Conservation (phyloP, 208 protist species). For the Crithidia sp. region DNA sequence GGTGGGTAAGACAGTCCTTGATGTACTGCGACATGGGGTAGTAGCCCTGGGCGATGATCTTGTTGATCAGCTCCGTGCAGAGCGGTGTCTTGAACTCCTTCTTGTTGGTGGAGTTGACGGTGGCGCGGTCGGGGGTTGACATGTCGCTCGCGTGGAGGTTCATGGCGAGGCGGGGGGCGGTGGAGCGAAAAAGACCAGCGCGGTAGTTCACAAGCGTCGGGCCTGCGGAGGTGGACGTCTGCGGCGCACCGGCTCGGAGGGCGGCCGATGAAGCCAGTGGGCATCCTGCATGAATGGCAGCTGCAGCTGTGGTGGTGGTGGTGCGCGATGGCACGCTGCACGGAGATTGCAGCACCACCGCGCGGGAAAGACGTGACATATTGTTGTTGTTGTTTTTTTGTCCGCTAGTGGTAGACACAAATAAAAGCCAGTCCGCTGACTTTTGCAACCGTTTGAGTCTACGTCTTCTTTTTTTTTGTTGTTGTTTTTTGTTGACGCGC, state of each 20-base stretch:
- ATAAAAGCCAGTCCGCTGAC: not conserved
- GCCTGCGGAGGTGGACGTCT: not conserved
- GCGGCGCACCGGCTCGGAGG: not conserved
- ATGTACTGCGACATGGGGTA: conserved; percentile 92
- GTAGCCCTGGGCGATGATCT: conserved; percentile 85
- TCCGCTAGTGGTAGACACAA: not conserved
- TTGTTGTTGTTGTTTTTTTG: not conserved
- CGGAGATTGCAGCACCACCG: conserved; percentile 5
- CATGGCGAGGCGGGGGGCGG: conserved; percentile 31
- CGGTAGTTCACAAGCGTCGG: not conserved
- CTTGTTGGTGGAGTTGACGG: conserved; percentile 70
- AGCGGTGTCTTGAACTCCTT: conserved; percentile 91
- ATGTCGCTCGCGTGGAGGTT: conserved; percentile 88
- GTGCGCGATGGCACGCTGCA: not conserved
- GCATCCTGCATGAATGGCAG: not conserved
- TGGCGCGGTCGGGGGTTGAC: conserved; percentile 84
- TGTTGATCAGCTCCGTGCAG: conserved; percentile 84
- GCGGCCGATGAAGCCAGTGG: no score
- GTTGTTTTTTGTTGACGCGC: not conserved
- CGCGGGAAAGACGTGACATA: conserved; percentile 7
- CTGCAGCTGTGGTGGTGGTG: not conserved
- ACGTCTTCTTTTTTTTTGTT: not conserved
- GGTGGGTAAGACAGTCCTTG: conserved; percentile 91
- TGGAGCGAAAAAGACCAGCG: conserved; percentile 19
- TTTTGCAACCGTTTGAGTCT: no score